Evolutionary conservation across 148 eudicot genomes (phyloP).

Genomic region (Polygonum aviculare): DNA sequence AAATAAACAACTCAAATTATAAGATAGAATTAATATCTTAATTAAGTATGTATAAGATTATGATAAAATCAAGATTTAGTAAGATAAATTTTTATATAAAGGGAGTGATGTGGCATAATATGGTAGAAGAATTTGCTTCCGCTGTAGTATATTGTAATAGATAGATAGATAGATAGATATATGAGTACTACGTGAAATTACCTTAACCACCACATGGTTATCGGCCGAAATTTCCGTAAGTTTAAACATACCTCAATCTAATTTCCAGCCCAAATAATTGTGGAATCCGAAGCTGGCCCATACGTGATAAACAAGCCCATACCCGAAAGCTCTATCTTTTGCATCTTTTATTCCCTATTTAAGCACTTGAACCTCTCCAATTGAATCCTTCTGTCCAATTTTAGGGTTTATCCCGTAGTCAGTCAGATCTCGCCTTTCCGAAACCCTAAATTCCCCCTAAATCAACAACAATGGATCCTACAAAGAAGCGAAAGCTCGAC

Average conservation of each 20-base stretch:
- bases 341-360: neutral
- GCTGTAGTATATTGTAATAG: no score
- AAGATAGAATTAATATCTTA: no score
- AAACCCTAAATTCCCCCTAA: neutral
- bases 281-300: neutral
- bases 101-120: no score
- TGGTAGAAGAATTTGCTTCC: no score
- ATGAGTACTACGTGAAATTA: no score
- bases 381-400: neutral
- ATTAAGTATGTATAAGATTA: no score
- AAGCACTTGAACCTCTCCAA: neutral
- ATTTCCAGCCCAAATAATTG: neutral
- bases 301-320: neutral
- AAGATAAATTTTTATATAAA: no score
- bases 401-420: conserved; percentile 5
- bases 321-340: neutral
- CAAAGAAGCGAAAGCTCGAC: conserved; percentile 75
- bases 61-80: no score
- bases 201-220: no score
- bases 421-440: neutral
- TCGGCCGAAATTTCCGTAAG: no score
- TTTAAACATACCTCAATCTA: neutral
- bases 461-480: conserved; percentile 36
- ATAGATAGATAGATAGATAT: no score
- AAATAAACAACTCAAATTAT: no score